phyloP scores from a whole-genome alignment of 164 flowering plant genomes.

The Tinospora cordifolia region DNA sequence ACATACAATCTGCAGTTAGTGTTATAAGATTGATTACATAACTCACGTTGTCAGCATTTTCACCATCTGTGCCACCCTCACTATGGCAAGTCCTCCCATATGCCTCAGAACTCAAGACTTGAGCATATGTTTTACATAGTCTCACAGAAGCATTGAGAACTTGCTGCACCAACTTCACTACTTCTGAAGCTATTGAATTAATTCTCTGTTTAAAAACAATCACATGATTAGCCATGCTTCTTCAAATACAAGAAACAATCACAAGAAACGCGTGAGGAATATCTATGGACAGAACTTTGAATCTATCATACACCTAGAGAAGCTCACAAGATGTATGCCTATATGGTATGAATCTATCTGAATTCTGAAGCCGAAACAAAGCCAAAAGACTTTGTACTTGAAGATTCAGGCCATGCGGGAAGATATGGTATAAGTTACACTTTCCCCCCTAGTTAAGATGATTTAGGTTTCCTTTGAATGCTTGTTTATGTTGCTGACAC shows the following conservation, averaged over 20 bases:
- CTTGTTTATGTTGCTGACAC: not conserved
- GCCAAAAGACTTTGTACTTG: not conserved
- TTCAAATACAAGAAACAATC: not conserved
- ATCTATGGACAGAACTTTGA: not conserved
- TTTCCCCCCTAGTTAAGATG: not conserved
- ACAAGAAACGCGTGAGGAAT: not conserved
- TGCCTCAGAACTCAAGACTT: conserved; percentile 36
- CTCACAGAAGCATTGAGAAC: conserved; percentile 47
- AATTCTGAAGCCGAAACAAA: not conserved
- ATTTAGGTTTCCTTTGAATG: not conserved
- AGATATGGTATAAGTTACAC: no score
- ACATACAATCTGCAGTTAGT: conserved; percentile 45
- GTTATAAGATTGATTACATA: conserved; percentile 40
- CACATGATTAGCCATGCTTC: conserved; percentile 1
- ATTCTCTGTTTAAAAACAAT: conserved; percentile 42
- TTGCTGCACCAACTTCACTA: conserved; percentile 45
- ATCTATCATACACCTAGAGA: not conserved
- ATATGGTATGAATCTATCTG: not conserved
- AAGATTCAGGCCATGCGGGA: not conserved
- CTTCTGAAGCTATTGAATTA: conserved; percentile 41
- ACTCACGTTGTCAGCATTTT: conserved; percentile 19
- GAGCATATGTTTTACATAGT: conserved; percentile 49
- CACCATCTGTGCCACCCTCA: conserved; percentile 18
- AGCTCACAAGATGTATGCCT: not conserved
- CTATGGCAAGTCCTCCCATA: conserved; percentile 17